Evolutionary conservation across 257 asterid genomes (phyloP), one percentile per base, ranked within the genome.

Genomic region (Avicennia marina): DNA sequence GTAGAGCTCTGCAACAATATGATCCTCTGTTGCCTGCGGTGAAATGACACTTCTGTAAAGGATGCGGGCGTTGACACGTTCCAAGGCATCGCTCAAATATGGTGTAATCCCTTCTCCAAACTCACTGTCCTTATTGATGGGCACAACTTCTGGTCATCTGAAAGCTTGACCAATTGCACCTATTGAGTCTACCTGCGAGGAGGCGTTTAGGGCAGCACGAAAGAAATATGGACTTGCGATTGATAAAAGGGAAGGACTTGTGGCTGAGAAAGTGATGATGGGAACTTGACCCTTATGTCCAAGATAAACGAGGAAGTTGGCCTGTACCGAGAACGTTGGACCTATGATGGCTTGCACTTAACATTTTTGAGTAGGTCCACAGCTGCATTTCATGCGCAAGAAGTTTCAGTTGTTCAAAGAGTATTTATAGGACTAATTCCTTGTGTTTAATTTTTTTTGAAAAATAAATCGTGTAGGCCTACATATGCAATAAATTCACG

Each of bases 41-140:
- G 73, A 41, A 29, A 83, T 63, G 18, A 53, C 54, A 29, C 88
- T 71, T 6, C 88, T 70, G 56, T 83, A 80, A 27, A 81, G 76
- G 4, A 80, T 42, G 1, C 57, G 76, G 0, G 60, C 62, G 11
- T 73, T 73, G 18, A 66, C 40, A 2, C 58, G 16, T 22, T 66
- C 79, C 27, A 84, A 61, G 10, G 72, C 84, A 18, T 78, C 82
- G 0, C 62, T 62, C 20, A 84, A 38, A 55, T 26, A 67, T 0
- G 94, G 82, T 25, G 81, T 67, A 0, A 83, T 64, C 39, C 84
- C 86, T 63, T 75, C 75, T 1, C 88, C 88, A 3, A 77, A 80
- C 33, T 65, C 79, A 21, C 66, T 71, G 11, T 78, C 84, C 6
- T 60, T 72, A 25, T 78, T 76, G 11, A 84, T 60, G 0, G 73